Evolutionary conservation across 805 yeast genomes (phyloP).

Genomic region (Wickerhamiella brachini): DNA sequence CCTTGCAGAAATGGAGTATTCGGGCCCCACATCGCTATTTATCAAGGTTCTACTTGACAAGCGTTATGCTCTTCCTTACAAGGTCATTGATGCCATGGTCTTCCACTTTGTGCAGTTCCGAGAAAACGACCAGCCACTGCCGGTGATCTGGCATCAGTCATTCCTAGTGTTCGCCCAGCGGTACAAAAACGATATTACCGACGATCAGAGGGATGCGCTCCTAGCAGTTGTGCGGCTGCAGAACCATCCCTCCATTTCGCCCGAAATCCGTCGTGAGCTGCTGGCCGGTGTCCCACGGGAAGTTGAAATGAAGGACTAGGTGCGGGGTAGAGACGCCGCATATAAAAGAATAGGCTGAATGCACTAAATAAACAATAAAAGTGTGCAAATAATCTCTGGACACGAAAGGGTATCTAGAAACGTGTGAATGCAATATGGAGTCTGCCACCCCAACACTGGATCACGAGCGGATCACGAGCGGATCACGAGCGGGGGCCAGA

Average conservation of each 20-base stretch:
- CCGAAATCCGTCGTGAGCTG: conserved; percentile 87
- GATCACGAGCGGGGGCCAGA: no score
- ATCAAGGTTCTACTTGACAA: conserved; percentile 82
- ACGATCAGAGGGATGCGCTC: conserved; percentile 90
- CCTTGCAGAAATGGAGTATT: conserved; percentile 65
- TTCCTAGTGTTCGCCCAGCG: conserved; percentile 89
- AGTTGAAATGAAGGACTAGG: conserved; percentile 1
- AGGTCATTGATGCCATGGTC: conserved; percentile 86
- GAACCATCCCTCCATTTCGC: conserved; percentile 77
- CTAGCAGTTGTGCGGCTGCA: conserved; percentile 84
- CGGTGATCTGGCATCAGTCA: conserved; percentile 96
- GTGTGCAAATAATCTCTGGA: no score
- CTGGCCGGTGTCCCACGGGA: conserved; percentile 46
- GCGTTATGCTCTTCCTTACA: conserved; percentile 93
- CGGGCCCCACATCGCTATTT: conserved; percentile 81
- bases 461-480: no score
- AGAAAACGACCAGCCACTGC: conserved; percentile 42
- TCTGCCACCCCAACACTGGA: no score
- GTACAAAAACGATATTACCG: conserved; percentile 95
- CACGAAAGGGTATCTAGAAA: no score
- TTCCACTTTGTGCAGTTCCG: conserved; percentile 90
- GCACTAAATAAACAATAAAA: no score
- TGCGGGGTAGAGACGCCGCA: no score
- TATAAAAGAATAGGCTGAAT: no score
- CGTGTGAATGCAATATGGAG: not conserved